Percentiles rank a stretch among this genome's conserved stretches.
phyloP scores from a whole-genome alignment of 176 grass and related monocot species.

The Oryza officinalis region DNA sequence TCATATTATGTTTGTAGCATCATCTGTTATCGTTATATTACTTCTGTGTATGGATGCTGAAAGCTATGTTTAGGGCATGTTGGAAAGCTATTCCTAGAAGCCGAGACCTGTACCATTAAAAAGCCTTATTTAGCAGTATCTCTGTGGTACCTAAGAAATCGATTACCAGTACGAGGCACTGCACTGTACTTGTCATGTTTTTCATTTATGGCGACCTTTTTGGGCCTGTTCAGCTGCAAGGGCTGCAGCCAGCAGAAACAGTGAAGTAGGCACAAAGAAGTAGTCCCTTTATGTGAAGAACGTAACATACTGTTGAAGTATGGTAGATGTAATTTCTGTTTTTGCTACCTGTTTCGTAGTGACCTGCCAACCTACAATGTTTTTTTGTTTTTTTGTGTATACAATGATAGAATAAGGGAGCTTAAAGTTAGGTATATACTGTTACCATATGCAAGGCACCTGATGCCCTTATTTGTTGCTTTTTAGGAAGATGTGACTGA shows the following conservation, averaged over 20 bases:
- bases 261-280: no score
- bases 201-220: background rate
- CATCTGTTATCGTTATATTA: background rate
- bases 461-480: constrained; percentile 18
- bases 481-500: constrained; percentile 62
- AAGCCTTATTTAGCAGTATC: background rate
- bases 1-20: background rate
- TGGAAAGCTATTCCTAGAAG: background rate
- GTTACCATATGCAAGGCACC: background rate
- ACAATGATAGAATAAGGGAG: background rate
- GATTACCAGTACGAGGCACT: background rate
- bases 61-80: background rate
- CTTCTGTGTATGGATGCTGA: background rate
- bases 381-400: background rate
- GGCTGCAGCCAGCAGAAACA: no score
- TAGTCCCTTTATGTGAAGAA: background rate
- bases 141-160: background rate
- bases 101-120: background rate
- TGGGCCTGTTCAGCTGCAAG: no score
- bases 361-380: background rate
- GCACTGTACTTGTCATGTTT: no score
- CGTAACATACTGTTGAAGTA: background rate
- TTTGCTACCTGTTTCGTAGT: background rate
- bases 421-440: background rate
- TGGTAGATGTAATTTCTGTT: background rate